Evolutionary conservation across 1,284 basidiomycete species (phyloP), one percentile per base, ranked within the genome.

Genomic region (Fomitopsis betulina): DNA sequence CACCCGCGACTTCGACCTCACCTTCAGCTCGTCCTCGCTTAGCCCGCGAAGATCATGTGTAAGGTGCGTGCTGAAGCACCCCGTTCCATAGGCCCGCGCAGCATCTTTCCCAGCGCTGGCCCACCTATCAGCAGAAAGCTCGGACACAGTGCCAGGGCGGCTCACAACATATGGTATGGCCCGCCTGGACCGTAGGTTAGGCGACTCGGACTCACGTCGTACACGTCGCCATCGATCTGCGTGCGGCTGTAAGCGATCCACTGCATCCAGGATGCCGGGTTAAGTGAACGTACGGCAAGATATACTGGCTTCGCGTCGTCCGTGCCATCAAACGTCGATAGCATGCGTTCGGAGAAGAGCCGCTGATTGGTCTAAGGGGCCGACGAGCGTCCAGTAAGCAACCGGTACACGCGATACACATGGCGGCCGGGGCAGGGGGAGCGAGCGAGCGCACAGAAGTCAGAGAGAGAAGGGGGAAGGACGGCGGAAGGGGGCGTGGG

Each of bases 21-120:
- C 94, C 70, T 78, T 74, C 63, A 90, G 70, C 72, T 98, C 90
- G 60, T 79, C 73, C 57, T 89, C 83, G 39, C 76, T 81, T 63
- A 98, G 73, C 12, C 91, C 96, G 60, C 95, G 85, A 59, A 90
- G 76, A 75, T 98, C 95, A 75, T 97, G 90, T 39, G 94, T 98
- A 50, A 86, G 82, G 73, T 98, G 95, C 13, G 83, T 82, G 67
- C 87, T 80, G 78, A 98, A 97, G 73, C 95, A 98, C 5, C 94
- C 94, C 0, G 96, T 98, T 35, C 85, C 91, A 73, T 93, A 98
- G 0, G 94, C 90, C 64, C 95, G 79, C 32, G 92, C 91, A 13
- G 93, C 94, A 71, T 98, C 95, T 57, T 81, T 75, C 9, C 95
- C 95, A 57, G 92, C 87, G 78, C 93, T 94, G 68, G 45, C 38